Conservation (phyloP, 1,284 basidiomycete species). For the Cryptococcus neoformans region DNA sequence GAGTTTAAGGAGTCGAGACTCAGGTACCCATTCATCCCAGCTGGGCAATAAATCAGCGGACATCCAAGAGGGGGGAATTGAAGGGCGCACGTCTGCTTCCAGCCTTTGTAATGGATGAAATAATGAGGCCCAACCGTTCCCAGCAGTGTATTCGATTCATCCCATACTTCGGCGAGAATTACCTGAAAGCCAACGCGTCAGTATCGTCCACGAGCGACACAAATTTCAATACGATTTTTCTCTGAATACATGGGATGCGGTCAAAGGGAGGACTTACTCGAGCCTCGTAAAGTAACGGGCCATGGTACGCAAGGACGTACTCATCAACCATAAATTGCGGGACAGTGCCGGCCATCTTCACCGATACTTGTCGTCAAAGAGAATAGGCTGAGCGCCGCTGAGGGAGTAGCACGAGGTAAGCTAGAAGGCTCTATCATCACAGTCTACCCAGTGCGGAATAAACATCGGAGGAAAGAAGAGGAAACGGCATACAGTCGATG, state of each 20-base stretch:
- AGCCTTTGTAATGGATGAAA: conserved; percentile 98
- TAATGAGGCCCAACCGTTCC: conserved; percentile 77
- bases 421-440: background rate
- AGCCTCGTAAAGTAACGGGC: conserved; percentile 90
- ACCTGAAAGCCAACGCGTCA: conserved; percentile 51
- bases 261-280: conserved; percentile 56
- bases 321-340: conserved; percentile 58
- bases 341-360: conserved; percentile 22
- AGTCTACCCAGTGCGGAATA: no score
- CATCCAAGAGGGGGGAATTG: background rate
- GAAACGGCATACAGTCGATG: conserved; percentile 1
- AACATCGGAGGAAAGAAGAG: background rate
- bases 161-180: conserved; percentile 73
- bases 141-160: conserved; percentile 64
- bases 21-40: conserved; percentile 98
- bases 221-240: background rate
- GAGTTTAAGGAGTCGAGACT: conserved; percentile 75
- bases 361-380: background rate
- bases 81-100: conserved; percentile 90
- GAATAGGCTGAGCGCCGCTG: background rate
- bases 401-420: conserved; percentile 4
- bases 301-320: conserved; percentile 89
- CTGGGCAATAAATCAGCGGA: conserved; percentile 50
- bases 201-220: background rate
- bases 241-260: background rate